Base-by-base conservation (phyloP, 2,329 filamentous ascomycete species). In the Fusarium lyarnte region DNA sequence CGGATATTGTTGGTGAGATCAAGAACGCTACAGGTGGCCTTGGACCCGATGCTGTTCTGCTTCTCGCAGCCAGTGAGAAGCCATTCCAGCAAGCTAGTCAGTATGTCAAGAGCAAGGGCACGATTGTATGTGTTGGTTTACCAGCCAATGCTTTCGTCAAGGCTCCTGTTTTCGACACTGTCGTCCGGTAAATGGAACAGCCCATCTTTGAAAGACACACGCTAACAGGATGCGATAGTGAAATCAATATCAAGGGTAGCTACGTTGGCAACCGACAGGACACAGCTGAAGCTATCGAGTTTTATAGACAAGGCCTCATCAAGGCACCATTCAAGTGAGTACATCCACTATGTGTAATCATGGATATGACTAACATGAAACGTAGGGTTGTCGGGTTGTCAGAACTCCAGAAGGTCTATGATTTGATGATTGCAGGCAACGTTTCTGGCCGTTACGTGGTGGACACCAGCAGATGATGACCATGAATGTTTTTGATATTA, bases 241-340 rank as follows among this genome's bases (percentile, higher is more conserved):
- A 96, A 93, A 90, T 97, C 84, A 91, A 84, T 74, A 97, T 97
- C 86, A 93, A 93, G 85, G 94, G 94, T 61, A 93, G 90, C 74
- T 97, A 97, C 79, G 94, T 97, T 69, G 94, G 94, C 58, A 97
- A 97, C 85, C 88, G 94, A 73, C 90, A 92, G 80, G 94, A 97
- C 80, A 92, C 90, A 2, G 89, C 90, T 55, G 94, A 97, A 84
- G 94, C 94, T 2, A 87, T 97, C 69, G 94, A 97, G 70, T 97
- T 97, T 84, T 97, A 90, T 85, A 85, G 88, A 63, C 88, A 92
- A 25, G 94, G 94, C 19, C 83, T 95, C 63, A 94, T 97, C 87
- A 92, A 94, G 81, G 90, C 90, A 9, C 94, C 94, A 3, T 95
- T 88, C 88, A 95, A 97, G 74, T 73, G 38, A 39, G 70, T 33